Percentiles rank a stretch among this genome's conserved stretches.
Conservation (phyloP, 257 asterid genomes). For the Solanum peruvianum region DNA sequence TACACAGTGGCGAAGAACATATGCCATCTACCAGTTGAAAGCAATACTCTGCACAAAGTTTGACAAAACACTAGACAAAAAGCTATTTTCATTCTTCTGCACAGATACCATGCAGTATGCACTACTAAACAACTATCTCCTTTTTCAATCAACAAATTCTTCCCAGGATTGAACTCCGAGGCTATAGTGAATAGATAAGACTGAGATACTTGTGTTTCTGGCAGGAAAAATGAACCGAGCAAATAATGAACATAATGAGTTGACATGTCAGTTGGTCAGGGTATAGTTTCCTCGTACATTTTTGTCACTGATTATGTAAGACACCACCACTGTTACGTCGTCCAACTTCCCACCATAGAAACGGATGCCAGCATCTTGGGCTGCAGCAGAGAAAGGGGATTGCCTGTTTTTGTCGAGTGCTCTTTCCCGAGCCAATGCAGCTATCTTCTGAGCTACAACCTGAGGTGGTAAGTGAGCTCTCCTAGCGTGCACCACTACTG, state of each 20-base stretch:
- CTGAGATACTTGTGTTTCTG: neutral
- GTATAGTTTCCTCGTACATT: slow-evolving; percentile 34
- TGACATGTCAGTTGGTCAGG: neutral
- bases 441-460: slow-evolving; percentile 86
- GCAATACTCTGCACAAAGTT: neutral
- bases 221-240: neutral
- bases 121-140: neutral
- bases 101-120: neutral
- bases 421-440: slow-evolving; percentile 82
- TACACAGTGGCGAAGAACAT: neutral
- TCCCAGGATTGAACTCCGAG: neutral
- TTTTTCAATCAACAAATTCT: neutral
- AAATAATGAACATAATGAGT: neutral
- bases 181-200: neutral
- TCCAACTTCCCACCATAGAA: slow-evolving; percentile 95
- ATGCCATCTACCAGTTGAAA: neutral
- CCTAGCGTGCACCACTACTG: slow-evolving; percentile 73
- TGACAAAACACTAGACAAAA: neutral
- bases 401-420: slow-evolving; percentile 84
- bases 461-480: slow-evolving; percentile 89
- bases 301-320: slow-evolving; percentile 53
- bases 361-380: slow-evolving; percentile 92
- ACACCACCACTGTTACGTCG: slow-evolving; percentile 83
- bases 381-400: slow-evolving; percentile 94
- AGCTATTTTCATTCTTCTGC: neutral